Percentiles rank a stretch among this genome's conserved stretches.
Conservation (phyloP, 352 stramenopile species). For the Phytophthora foliorum region DNA sequence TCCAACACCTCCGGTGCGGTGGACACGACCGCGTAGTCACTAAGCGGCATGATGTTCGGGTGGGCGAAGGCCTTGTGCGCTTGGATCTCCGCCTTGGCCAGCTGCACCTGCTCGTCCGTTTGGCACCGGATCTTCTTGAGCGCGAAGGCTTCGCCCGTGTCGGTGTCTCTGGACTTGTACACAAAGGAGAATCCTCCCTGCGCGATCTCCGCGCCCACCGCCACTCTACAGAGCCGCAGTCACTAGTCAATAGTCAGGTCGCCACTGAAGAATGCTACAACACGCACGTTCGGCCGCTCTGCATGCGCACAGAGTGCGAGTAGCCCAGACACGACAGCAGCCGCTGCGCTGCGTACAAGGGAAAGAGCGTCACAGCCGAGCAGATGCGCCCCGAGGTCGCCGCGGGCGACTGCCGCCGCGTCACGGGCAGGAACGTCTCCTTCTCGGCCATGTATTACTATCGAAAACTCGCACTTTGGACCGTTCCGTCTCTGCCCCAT, state of each 20-base stretch:
- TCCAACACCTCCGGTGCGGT: conserved; percentile 53
- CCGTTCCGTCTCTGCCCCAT: background rate
- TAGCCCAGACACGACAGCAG: conserved; percentile 82
- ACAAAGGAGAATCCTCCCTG: conserved; percentile 92
- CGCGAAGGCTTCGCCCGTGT: conserved; percentile 82
- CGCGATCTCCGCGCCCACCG: conserved; percentile 71
- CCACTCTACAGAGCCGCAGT: conserved; percentile 46
- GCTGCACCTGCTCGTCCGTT: conserved; percentile 81
- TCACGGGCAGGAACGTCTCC: conserved; percentile 46
- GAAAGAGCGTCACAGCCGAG: conserved; percentile 67
- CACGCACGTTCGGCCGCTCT: conserved; percentile 82
- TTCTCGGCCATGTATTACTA: conserved; percentile 37
- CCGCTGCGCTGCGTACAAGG: conserved; percentile 65
- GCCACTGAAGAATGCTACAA: too few species aligned
- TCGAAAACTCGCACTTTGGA: background rate
- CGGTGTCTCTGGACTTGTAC: conserved; percentile 75
- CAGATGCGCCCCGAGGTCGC: conserved; percentile 51
- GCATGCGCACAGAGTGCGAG: conserved; percentile 68
- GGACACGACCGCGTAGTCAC: conserved; percentile 77
- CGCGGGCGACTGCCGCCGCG: conserved; percentile 18
- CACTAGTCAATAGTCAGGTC: too few species aligned
- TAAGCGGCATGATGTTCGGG: conserved; percentile 88
- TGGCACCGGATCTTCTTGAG: conserved; percentile 93
- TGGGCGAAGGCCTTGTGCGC: conserved; percentile 79
- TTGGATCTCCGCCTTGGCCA: conserved; percentile 87